phyloP scores from a whole-genome alignment of 2,329 filamentous ascomycete genomes.

The Harringtonia lauricola region DNA sequence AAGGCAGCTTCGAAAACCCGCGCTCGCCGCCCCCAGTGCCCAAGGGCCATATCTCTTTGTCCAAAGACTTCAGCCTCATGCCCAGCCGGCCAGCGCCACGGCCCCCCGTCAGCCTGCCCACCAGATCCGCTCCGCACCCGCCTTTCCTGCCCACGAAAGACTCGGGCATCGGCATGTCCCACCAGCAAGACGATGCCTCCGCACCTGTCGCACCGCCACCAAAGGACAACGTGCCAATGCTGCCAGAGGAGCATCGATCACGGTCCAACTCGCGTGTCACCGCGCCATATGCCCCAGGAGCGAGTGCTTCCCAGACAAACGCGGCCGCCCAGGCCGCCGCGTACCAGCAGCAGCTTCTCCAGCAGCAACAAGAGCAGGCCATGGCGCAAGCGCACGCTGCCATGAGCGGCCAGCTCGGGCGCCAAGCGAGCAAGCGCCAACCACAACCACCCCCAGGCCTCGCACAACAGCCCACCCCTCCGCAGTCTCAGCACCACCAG shows the following conservation, averaged over 20 bases:
- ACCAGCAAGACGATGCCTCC: conserved; percentile 44
- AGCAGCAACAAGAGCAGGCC: conserved; percentile 81
- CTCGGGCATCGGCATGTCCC: conserved; percentile 51
- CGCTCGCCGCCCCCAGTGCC: conserved; percentile 86
- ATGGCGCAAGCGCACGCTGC: conserved; percentile 71
- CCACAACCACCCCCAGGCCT: conserved; percentile 20
- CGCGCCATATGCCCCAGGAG: conserved; percentile 36
- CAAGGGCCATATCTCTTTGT: conserved; percentile 35
- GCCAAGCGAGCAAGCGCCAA: conserved; percentile 63
- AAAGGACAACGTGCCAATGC: conserved; percentile 47
- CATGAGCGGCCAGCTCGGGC: conserved; percentile 58
- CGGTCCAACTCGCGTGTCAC: conserved; percentile 57
- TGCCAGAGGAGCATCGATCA: conserved; percentile 56
- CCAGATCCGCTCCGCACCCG: conserved; percentile 43
- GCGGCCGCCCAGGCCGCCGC: conserved; percentile 26
- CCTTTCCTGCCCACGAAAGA: conserved; percentile 46
- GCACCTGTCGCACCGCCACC: conserved; percentile 26
- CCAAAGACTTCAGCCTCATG: conserved; percentile 52
- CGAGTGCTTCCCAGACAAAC: background rate
- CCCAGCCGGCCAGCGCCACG: conserved; percentile 79
- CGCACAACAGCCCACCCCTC: conserved; percentile 35
- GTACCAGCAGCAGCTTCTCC: conserved; percentile 53
- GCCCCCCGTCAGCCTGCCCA: conserved; percentile 58
- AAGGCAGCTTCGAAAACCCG: conserved; percentile 95
- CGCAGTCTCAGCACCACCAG: conserved; percentile 42